Percentiles rank a stretch among this genome's conserved stretches.
These are phyloP conservation scores for Plasmodium cynomolgi DNA, from an alignment of 169 alveolate species.

Conservation along the genomic window DNA sequence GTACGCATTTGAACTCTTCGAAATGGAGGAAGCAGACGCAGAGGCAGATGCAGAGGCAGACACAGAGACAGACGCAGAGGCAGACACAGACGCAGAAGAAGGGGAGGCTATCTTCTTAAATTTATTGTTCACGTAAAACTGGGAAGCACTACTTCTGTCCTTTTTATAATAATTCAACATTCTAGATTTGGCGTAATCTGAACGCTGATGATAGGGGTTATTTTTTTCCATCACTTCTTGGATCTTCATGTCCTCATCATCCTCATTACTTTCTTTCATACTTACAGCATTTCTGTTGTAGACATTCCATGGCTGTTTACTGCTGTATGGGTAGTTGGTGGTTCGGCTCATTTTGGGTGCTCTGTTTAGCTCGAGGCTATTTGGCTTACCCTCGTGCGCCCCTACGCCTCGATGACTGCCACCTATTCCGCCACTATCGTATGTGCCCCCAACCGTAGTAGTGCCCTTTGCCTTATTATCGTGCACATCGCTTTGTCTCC, in stretches of 20 bases:
- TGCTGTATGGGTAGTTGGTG: neutral
- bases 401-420: neutral
- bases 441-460: neutral
- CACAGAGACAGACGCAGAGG: too few relatives aligned
- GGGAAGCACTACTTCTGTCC: slow-evolving; percentile 10
- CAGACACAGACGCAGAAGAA: neutral
- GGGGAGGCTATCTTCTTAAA: neutral
- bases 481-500: neutral
- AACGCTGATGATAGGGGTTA: slow-evolving; percentile 5
- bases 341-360: neutral
- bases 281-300: slow-evolving; percentile 41
- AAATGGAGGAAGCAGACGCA: neutral
- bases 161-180: slow-evolving; percentile 45
- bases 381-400: neutral
- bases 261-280: neutral
- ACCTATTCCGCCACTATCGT: neutral
- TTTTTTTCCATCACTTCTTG: slow-evolving; percentile 54
- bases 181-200: neutral
- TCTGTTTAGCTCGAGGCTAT: slow-evolving; percentile 1
- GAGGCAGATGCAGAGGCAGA: neutral
- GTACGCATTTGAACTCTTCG: neutral
- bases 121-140: slow-evolving; percentile 14
- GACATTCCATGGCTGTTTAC: slow-evolving; percentile 63
- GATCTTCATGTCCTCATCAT: slow-evolving; percentile 70
- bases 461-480: neutral